Conservation (phyloP, 768 basidiomycete species). For the Mycena latifolia region DNA sequence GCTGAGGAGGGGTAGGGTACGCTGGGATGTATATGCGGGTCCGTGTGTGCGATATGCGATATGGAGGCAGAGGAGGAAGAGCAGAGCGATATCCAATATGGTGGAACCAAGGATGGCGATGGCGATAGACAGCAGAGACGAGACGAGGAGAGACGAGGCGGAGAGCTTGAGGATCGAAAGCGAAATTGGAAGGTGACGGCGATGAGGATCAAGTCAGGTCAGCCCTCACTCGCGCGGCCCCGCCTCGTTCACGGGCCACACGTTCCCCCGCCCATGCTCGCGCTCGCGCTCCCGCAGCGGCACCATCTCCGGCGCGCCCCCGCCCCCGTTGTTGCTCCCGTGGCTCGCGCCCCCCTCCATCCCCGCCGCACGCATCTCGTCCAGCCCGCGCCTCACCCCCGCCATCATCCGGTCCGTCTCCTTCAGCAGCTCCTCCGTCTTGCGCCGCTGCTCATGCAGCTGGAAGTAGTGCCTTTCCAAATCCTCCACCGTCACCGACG, state of each 20-base stretch:
- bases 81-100: too few species aligned
- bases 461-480: slow-evolving; percentile 79
- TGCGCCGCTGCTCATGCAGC: slow-evolving; percentile 70
- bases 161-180: background rate
- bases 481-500: slow-evolving; percentile 62
- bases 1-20: background rate
- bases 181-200: background rate
- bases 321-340: slow-evolving; percentile 12
- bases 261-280: background rate
- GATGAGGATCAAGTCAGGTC: background rate
- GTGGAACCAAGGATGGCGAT: too few species aligned
- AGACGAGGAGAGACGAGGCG: too few species aligned
- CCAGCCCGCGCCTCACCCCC: slow-evolving; percentile 79
- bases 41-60: too few species aligned
- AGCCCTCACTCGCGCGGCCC: slow-evolving; percentile 25
- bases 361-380: slow-evolving; percentile 69
- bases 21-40: background rate
- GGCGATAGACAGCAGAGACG: background rate
- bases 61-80: too few species aligned
- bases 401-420: slow-evolving; percentile 81
- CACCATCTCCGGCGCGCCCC: slow-evolving; percentile 5
- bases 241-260: slow-evolving; percentile 31
- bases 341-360: slow-evolving; percentile 7
- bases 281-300: background rate
- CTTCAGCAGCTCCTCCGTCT: slow-evolving; percentile 80